A percentile compares a stretch with the other conserved stretches of the same genome.
These are phyloP conservation scores for Boletus rubroflammeus DNA, from an alignment of 768 basidiomycete genomes.

Conservation along the genomic window DNA sequence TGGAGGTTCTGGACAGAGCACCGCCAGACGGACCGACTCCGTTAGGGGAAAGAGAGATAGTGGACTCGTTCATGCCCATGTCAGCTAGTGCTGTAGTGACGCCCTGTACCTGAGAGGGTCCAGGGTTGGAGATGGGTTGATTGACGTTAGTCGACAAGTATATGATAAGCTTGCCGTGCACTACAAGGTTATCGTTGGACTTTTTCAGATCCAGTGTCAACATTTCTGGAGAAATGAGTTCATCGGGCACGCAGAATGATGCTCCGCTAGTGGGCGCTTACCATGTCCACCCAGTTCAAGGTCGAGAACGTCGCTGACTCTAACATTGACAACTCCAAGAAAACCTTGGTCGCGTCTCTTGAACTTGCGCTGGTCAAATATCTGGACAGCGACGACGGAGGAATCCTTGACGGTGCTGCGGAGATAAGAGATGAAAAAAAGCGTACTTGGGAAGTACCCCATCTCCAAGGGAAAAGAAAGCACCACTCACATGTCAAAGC, in stretches of 20 bases:
- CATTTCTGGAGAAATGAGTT: constrained; percentile 62
- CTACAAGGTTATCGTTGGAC: constrained; percentile 97
- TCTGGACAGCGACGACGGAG: constrained; percentile 97
- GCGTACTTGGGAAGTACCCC: neutral
- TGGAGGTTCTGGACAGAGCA: constrained; percentile 57
- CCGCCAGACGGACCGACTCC: constrained; percentile 33
- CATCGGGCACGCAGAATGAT: neutral
- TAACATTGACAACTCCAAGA: constrained; percentile 94
- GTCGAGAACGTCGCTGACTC: constrained; percentile 87
- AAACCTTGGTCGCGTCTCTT: constrained; percentile 98
- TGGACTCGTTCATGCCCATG: constrained; percentile 59
- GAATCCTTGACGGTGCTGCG: constrained; percentile 90
- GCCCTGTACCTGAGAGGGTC: constrained; percentile 66
- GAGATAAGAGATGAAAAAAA: constrained; percentile 9
- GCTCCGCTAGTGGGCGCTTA: constrained; percentile 39
- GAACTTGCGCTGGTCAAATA: constrained; percentile 99
- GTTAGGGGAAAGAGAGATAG: constrained; percentile 52
- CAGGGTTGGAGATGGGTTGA: constrained; percentile 81
- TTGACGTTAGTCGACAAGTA: constrained; percentile 91
- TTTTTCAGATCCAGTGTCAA: constrained; percentile 95
- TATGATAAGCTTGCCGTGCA: constrained; percentile 96
- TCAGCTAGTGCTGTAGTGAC: constrained; percentile 57
- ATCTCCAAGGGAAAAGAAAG: neutral
- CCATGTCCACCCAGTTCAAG: constrained; percentile 92
- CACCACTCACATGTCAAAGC: constrained; percentile 84